Conservation (phyloP, 2,329 filamentous ascomycete genomes). For the Rhynchosporium graminicola region DNA sequence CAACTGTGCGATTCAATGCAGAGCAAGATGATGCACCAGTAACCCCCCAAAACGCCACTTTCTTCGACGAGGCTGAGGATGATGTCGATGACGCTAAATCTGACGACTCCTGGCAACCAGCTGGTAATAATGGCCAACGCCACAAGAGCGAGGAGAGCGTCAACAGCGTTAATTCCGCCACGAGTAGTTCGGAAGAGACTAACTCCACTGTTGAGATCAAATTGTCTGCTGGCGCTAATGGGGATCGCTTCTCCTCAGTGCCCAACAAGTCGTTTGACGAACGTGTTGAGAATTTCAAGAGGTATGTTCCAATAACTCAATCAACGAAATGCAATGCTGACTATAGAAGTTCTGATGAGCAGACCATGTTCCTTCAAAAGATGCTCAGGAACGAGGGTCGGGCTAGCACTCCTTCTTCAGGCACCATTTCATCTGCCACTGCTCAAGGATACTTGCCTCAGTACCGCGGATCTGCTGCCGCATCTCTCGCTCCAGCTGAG, state of each 20-base stretch:
- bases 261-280: slow-evolving; percentile 27
- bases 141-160: slow-evolving; percentile 10
- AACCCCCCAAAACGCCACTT: slow-evolving; percentile 17
- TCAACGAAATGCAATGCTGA: slow-evolving; percentile 3
- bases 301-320: slow-evolving; percentile 25
- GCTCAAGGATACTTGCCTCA: slow-evolving; percentile 40
- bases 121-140: slow-evolving; percentile 10
- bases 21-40: slow-evolving; percentile 13
- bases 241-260: slow-evolving; percentile 21
- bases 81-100: slow-evolving; percentile 24
- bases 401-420: slow-evolving; percentile 34
- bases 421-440: slow-evolving; percentile 38
- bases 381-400: slow-evolving; percentile 37
- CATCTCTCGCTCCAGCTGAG: slow-evolving; percentile 38
- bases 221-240: slow-evolving; percentile 25
- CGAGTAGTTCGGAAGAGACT: slow-evolving; percentile 20
- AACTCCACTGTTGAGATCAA: slow-evolving; percentile 31
- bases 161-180: slow-evolving; percentile 9
- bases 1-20: slow-evolving; percentile 8
- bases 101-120: slow-evolving; percentile 28
- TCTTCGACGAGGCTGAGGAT: slow-evolving; percentile 13
- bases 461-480: slow-evolving; percentile 39
- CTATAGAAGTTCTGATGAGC: slow-evolving; percentile 32
- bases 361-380: slow-evolving; percentile 39
- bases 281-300: slow-evolving; percentile 33